Evolutionary conservation across 352 stramenopile genomes (phyloP).

Genomic region (Phytopythium cucurbitacearum): DNA sequence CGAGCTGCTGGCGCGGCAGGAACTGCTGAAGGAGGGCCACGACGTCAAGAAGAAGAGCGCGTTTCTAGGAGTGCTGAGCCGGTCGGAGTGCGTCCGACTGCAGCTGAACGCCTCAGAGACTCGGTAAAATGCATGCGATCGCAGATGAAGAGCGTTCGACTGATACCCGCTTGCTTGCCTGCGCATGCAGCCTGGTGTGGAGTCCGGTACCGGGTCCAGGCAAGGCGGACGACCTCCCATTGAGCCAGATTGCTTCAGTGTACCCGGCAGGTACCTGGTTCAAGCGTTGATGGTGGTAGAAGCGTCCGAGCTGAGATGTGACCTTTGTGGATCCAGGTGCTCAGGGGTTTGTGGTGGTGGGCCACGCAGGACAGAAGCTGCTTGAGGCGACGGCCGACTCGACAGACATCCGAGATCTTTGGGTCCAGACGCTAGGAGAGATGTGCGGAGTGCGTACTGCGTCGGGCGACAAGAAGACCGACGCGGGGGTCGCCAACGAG

Average conservation of each 20-base stretch:
- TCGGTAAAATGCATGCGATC: slow-evolving; percentile 14
- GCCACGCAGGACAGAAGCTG: slow-evolving; percentile 50
- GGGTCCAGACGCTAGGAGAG: slow-evolving; percentile 68
- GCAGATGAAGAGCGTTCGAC: background rate
- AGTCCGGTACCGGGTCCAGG: slow-evolving; percentile 29
- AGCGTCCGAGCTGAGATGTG: background rate
- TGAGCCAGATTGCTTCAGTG: slow-evolving; percentile 51
- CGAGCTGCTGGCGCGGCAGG: slow-evolving; percentile 56
- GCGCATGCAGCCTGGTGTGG: slow-evolving; percentile 36
- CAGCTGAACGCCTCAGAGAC: slow-evolving; percentile 50
- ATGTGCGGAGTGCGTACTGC: slow-evolving; percentile 33
- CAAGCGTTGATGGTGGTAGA: background rate
- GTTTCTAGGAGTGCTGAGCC: slow-evolving; percentile 59
- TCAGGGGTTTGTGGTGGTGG: slow-evolving; percentile 46
- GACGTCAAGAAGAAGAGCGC: slow-evolving; percentile 71
- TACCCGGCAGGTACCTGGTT: slow-evolving; percentile 35
- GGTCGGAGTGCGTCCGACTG: slow-evolving; percentile 50
- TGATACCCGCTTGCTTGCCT: background rate
- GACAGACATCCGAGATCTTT: slow-evolving; percentile 43
- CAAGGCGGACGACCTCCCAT: slow-evolving; percentile 43
- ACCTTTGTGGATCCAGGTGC: slow-evolving; percentile 14
- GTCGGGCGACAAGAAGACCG: slow-evolving; percentile 29
- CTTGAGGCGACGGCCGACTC: slow-evolving; percentile 50
- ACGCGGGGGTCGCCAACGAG: slow-evolving; percentile 14
- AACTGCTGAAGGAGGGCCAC: slow-evolving; percentile 58